A percentile compares a stretch with the other conserved stretches of the same genome.
Conservation (phyloP, 805 yeast species). For the Teunomyces aglyptinius region DNA sequence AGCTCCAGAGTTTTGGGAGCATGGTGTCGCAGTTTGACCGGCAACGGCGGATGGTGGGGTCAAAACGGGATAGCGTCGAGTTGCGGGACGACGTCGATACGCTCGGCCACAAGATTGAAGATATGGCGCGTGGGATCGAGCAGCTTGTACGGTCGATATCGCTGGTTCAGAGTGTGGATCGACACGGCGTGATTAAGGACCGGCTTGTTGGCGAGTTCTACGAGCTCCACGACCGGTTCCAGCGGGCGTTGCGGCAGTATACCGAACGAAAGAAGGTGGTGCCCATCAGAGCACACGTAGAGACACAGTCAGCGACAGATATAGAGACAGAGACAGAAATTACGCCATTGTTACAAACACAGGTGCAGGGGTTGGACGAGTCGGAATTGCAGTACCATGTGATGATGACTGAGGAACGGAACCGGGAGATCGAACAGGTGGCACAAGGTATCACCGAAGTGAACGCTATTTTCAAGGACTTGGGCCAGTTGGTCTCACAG, state of each 20-base stretch:
- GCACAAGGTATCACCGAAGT: constrained; percentile 81
- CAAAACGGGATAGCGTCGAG: constrained; percentile 44
- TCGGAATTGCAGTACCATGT: constrained; percentile 62
- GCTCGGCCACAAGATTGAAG: constrained; percentile 28
- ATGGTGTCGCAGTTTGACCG: constrained; percentile 51
- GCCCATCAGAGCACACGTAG: constrained; percentile 15
- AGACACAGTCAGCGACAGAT: too few species aligned
- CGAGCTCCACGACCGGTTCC: constrained; percentile 46
- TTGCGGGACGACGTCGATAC: constrained; percentile 37
- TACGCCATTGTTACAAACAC: constrained; percentile 43
- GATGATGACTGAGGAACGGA: constrained; percentile 66
- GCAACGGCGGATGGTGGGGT: constrained; percentile 50
- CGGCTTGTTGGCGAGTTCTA: constrained; percentile 57
- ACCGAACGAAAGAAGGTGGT: constrained; percentile 42
- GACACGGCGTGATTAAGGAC: constrained; percentile 45
- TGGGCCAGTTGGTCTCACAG: constrained; percentile 73
- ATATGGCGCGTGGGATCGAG: constrained; percentile 31
- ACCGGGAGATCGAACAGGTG: constrained; percentile 67
- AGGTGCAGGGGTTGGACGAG: constrained; percentile 45
- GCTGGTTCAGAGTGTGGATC: constrained; percentile 12
- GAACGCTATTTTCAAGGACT: constrained; percentile 78
- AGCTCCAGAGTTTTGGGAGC: constrained; percentile 46
- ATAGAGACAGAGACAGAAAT: constrained; percentile 18
- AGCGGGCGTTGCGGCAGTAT: constrained; percentile 44
- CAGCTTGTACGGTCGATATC: constrained; percentile 28